Conservation (phyloP, 768 basidiomycete genomes). For the Russula foetens region DNA sequence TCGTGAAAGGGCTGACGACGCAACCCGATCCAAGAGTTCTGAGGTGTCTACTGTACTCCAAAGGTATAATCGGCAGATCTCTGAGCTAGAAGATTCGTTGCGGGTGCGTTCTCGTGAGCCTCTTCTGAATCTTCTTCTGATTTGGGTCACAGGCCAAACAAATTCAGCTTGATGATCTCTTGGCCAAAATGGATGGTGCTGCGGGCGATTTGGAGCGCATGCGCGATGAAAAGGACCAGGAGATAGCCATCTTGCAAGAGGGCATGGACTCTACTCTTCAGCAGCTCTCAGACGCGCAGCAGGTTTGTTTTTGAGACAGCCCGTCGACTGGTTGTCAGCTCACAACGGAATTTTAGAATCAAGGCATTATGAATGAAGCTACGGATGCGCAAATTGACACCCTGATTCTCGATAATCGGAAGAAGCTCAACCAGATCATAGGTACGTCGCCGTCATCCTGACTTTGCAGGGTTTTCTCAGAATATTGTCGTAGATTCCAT, state of each 20-base stretch:
- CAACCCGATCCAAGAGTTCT: conserved; percentile 81
- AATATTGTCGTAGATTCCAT: conserved; percentile 69
- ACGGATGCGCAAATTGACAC: conserved; percentile 97
- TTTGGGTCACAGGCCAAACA: conserved; percentile 67
- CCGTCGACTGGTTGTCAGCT: neutral
- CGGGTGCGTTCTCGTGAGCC: conserved; percentile 45
- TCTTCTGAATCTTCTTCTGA: neutral
- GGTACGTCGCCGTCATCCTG: conserved; percentile 38
- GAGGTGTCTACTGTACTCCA: conserved; percentile 82
- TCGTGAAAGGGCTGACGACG: conserved; percentile 96
- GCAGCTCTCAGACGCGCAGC: conserved; percentile 77
- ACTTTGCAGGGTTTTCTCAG: neutral
- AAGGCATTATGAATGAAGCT: conserved; percentile 79
- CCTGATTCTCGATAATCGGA: conserved; percentile 91
- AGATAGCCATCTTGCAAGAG: conserved; percentile 91
- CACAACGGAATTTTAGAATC: conserved; percentile 43
- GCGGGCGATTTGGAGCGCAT: conserved; percentile 69
- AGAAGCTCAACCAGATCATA: conserved; percentile 97
- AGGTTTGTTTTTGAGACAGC: conserved; percentile 41
- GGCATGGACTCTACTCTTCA: conserved; percentile 90
- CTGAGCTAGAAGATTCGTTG: conserved; percentile 93
- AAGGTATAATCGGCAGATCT: conserved; percentile 94
- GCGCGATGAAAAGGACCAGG: conserved; percentile 94
- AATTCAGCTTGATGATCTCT: conserved; percentile 90
- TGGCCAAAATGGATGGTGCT: conserved; percentile 70